Evolutionary conservation across 2,329 filamentous ascomycete species (phyloP), one percentile per base, ranked within the genome.

Genomic region (Clarireedia monteithiana): DNA sequence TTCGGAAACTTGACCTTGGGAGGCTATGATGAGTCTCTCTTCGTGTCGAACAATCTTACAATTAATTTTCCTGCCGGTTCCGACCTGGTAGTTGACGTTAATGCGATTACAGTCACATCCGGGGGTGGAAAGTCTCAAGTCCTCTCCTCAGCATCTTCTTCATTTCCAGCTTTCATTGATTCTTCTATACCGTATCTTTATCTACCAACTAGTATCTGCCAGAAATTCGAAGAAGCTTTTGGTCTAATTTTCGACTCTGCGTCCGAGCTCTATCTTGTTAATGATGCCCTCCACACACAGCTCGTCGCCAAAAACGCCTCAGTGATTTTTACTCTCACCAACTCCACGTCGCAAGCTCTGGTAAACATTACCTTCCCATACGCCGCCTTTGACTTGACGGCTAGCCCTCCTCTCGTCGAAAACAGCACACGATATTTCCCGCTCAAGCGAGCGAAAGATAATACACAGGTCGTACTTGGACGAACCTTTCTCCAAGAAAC

Each of bases 1-100:
- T 42, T 62, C 7, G 63, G 58, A 17, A 65, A 61, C 34, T 52
- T 67, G n/a, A 65, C 59, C 6, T 55, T 67, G 30, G 65, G 65
- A 23, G 73, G 73, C 4, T 74, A 73, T 56, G 73, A 75, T 56
- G 67, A 68, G 0, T 73, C 72, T 0, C 68, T 72, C 20, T 72
- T 74, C 60, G 58, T 58, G 0, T 67, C 69, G 26, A 75, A 74
- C 55, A 60, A 69, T 6, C 70, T 70, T 15, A 68, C 68, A 5
- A 70, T 73, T 59, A 66, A 65, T 6, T 71, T 75, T 68, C 68
- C 64, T 12, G 65, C 70, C 36, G 69, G 66, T 10, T 67, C 69
- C 1, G 71, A 74, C 44, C 60, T 75, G 2, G 70, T 71, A 0
- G 70, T 73, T 27, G 62, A 62, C 27, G 63, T 75, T n/a, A 71